Conservation (phyloP, 805 yeast species). For the Starmerella apicola region DNA sequence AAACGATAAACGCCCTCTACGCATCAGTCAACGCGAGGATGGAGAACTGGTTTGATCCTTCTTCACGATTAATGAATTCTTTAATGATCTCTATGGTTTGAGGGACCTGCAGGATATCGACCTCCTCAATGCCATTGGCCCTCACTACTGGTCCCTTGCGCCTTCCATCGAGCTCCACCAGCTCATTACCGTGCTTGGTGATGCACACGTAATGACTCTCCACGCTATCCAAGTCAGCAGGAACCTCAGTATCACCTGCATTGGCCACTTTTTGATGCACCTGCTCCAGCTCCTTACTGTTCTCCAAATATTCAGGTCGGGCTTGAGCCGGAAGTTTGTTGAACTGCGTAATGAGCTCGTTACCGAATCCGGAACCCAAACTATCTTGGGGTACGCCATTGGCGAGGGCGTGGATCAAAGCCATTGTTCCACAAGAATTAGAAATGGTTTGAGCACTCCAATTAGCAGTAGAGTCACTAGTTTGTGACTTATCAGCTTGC, state of each 20-base stretch:
- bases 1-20: too few species aligned
- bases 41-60: slow-evolving; percentile 41
- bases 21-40: slow-evolving; percentile 44
- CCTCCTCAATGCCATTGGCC: slow-evolving; percentile 26
- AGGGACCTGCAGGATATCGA: slow-evolving; percentile 31
- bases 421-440: slow-evolving; percentile 90
- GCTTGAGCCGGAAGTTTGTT: slow-evolving; percentile 25
- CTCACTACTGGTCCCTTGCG: slow-evolving; percentile 61
- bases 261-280: slow-evolving; percentile 30
- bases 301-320: slow-evolving; percentile 35
- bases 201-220: slow-evolving; percentile 71
- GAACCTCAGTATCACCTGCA: slow-evolving; percentile 30
- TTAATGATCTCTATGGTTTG: slow-evolving; percentile 44
- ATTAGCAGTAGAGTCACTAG: slow-evolving; percentile 28
- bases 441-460: slow-evolving; percentile 80
- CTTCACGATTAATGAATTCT: slow-evolving; percentile 45
- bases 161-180: slow-evolving; percentile 86
- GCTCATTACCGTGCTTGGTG: slow-evolving; percentile 37
- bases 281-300: slow-evolving; percentile 30
- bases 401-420: slow-evolving; percentile 54
- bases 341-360: slow-evolving; percentile 23
- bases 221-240: slow-evolving; percentile 34
- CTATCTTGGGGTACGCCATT: slow-evolving; percentile 26
- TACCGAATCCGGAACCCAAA: slow-evolving; percentile 23
- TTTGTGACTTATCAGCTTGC: slow-evolving; percentile 30